Conservation (phyloP, 306 rosid genomes). For the Corylus heterophylla region DNA sequence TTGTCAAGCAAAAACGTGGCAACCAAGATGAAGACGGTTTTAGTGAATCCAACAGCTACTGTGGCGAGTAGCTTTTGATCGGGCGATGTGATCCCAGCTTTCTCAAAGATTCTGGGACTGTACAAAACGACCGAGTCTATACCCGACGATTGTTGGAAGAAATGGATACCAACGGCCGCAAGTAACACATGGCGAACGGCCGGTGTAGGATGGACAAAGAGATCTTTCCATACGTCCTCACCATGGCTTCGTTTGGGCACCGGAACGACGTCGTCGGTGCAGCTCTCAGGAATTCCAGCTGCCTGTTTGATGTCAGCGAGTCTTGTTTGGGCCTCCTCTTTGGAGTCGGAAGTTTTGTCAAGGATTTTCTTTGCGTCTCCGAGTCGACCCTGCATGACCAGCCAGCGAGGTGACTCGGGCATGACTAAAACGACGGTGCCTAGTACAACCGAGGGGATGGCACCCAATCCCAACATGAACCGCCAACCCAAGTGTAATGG, state of each 20-base stretch:
- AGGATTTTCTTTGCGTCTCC: slow-evolving; percentile 66
- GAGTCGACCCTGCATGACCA: slow-evolving; percentile 76
- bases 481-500: slow-evolving; percentile 59
- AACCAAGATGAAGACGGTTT: slow-evolving; percentile 59
- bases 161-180: slow-evolving; percentile 63
- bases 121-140: slow-evolving; percentile 76
- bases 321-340: slow-evolving; percentile 54
- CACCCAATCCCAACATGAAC: slow-evolving; percentile 74
- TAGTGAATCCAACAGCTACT: slow-evolving; percentile 68
- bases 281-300: slow-evolving; percentile 61
- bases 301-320: slow-evolving; percentile 67
- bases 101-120: slow-evolving; percentile 62
- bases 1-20: slow-evolving; percentile 67
- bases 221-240: slow-evolving; percentile 68
- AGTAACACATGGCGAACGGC: slow-evolving; percentile 63
- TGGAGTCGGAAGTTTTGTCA: slow-evolving; percentile 56
- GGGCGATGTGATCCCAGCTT: slow-evolving; percentile 56
- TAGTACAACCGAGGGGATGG: slow-evolving; percentile 51
- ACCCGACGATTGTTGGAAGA: slow-evolving; percentile 79
- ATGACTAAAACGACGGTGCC: slow-evolving; percentile 61
- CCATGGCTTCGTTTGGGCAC: slow-evolving; percentile 41
- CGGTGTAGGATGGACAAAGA: slow-evolving; percentile 58
- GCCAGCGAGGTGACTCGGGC: slow-evolving; percentile 93
- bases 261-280: slow-evolving; percentile 54
- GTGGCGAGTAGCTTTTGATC: slow-evolving; percentile 45